A percentile compares a stretch with the other conserved stretches of the same genome.
Conservation (phyloP, 352 stramenopile species). For the Pythium pyrilobum region DNA sequence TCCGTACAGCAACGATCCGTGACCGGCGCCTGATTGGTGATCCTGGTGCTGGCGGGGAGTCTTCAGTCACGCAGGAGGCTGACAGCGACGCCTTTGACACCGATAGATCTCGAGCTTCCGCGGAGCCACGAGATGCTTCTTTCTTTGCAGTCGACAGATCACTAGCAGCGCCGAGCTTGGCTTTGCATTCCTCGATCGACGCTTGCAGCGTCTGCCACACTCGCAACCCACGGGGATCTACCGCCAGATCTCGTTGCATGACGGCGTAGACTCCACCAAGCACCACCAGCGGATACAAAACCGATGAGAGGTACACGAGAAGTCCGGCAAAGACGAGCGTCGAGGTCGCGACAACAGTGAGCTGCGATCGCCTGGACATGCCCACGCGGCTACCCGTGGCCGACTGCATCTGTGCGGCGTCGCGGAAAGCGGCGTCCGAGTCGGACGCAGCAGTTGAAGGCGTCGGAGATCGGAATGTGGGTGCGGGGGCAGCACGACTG, state of each 20-base stretch:
- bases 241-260: slow-evolving; percentile 5
- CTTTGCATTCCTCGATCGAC: not conserved
- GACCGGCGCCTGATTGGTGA: slow-evolving; percentile 8
- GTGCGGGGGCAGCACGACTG: not conserved
- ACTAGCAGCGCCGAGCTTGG: not conserved
- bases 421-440: not conserved
- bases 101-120: not conserved
- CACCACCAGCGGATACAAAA: slow-evolving; percentile 18
- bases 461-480: not conserved
- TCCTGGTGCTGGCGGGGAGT: not conserved
- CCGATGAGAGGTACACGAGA: slow-evolving; percentile 20
- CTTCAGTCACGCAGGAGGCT: not conserved
- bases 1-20: slow-evolving; percentile 10
- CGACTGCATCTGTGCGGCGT: not conserved
- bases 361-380: slow-evolving; percentile 21
- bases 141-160: slow-evolving; percentile 1
- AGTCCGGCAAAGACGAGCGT: slow-evolving; percentile 19
- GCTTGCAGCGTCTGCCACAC: slow-evolving; percentile 7
- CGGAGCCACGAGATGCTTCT: not conserved
- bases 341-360: slow-evolving; percentile 7
- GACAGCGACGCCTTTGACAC: not conserved
- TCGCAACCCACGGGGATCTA: not conserved
- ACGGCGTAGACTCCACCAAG: slow-evolving; percentile 14
- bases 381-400: not conserved
- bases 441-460: not conserved